Base-by-base conservation (phyloP, 192 early-diverging fungal species). In the Kappamyces sp. region DNA sequence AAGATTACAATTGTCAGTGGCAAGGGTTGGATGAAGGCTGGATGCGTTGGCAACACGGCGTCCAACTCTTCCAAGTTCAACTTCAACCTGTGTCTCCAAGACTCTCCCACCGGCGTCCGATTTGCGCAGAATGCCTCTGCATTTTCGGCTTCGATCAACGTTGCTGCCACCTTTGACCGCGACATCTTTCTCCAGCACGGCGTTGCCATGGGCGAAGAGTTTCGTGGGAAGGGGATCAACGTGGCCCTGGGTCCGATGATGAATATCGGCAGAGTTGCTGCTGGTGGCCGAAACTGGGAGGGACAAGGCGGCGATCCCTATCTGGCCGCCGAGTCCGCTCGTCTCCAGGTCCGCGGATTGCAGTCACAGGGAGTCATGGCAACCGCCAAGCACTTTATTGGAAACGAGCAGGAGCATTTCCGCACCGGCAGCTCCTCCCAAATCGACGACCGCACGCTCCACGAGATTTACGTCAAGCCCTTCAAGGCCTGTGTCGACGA, bases 381-480 rank as follows among this genome's bases (percentile, higher is more conserved):
- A 15, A 78, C 73, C 54, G 76, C 70, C n/a, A 80, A 80, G 57
- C 76, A 78, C 32, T 80, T 62, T 45, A 61, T 77, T 50, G 64
- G 33, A 5, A 80, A 79, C 63, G 78, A 79, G 45, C 78, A 79
- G 48, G 78, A 79, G 54, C 49, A 60, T 22, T 54, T 22, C 50
- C 69, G 78, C 39, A 29, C 65, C 12, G 58, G 36, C 2, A 49
- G 39, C 31, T 53, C 61, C 7, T 64, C 80, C 33, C 55, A 69
- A 52, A 64, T 84, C 34, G 81, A 82, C 48, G 64, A 68, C 34
- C 47, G 80, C 42, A 78, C 82, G 4, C 41, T 86, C 9, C 81
- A 78, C 43, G 82, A 85, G 60, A 47, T 86, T 11, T 84, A 85
- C 57, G 37, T 80, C 6, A 65, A 55, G 39, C 79, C 84, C n/a